Evolutionary conservation across 2,329 filamentous ascomycete species (phyloP), one percentile per base, ranked within the genome.

Genomic region (Dactylellina cionopaga): DNA sequence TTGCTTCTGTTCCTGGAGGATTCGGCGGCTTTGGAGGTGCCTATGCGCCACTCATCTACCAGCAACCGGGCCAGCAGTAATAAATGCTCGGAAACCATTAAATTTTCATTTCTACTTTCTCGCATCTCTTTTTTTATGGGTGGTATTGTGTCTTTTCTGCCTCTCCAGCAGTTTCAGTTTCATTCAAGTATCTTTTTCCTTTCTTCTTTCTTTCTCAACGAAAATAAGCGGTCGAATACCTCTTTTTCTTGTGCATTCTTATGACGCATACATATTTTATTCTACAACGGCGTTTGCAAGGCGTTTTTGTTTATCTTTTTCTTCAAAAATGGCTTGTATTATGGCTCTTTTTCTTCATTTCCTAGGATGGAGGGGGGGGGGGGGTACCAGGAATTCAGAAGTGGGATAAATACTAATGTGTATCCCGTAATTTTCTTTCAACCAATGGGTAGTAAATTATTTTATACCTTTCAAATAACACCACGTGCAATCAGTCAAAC

Each of bases 1-100:
- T 60, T 11, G 46, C 68, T 1, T 39, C 68, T 11, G 60, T 63
- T 13, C 59, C 62, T 10, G 33, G 33, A 41, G 68, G 68, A 15
- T 72, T 72, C 22, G 68, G 68, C 11, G 68, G 59, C 2, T 65
- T 72, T 19, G 59, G 68, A 31, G 59, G 51, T 2, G 44, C 51
- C 3, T 72, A 72, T 15, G 58, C 58, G 10, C 68, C 68, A 10
- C 49, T 72, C 6, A 72, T 72, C n/a, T 72, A 72, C 29, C 68
- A 72, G 19, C 68, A 72, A 35, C 68, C 68, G 13, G 68, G 68
- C 4, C 68, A 72, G 22, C 68, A 72, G 35, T 72, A 37, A 52
- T 31, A 15, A 27, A 9, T 33, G 22, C n/a, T 22, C 37, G 2
- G 17, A n/a, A 11, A 24, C 37, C 11, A 29, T 41, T 31, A 7